A percentile compares a stretch with the other conserved stretches of the same genome.
Conservation (phyloP, 2,329 filamentous ascomycete species). For the Pseudogymnoascus sp. region DNA sequence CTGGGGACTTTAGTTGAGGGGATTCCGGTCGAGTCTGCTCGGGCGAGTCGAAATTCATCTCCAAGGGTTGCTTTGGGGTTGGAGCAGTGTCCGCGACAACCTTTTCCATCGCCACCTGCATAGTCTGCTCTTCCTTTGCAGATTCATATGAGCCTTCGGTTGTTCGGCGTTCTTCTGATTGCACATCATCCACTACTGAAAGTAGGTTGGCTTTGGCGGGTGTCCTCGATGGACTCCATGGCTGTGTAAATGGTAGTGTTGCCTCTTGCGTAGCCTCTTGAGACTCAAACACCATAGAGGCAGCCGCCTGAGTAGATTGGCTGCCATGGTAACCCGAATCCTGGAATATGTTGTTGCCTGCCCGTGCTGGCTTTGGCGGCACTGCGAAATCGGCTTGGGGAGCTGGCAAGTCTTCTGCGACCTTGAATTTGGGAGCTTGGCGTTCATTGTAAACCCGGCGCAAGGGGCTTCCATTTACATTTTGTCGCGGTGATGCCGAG, state of each 20-base stretch:
- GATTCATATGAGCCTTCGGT: conserved; percentile 31
- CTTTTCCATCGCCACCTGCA: conserved; percentile 14
- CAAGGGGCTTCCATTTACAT: conserved; percentile 33
- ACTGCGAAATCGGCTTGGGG: conserved; percentile 13
- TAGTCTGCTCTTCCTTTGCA: conserved; percentile 37
- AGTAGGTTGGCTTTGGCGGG: background rate
- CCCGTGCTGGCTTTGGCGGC: conserved; percentile 14
- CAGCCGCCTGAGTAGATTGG: conserved; percentile 29
- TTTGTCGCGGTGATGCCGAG: conserved; percentile 45
- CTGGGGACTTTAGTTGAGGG: background rate
- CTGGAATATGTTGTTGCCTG: conserved; percentile 25
- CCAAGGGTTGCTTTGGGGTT: background rate
- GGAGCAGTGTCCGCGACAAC: conserved; percentile 10
- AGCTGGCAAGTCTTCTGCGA: conserved; percentile 42
- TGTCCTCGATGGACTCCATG: conserved; percentile 29
- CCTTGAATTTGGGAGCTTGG: conserved; percentile 43
- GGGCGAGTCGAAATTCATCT: conserved; percentile 3
- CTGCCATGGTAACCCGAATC: conserved; percentile 70
- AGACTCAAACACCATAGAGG: conserved; percentile 2
- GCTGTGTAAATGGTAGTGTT: conserved; percentile 17
- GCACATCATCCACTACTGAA: background rate
- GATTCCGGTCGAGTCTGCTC: background rate
- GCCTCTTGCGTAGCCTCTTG: background rate
- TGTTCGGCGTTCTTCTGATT: conserved; percentile 20
- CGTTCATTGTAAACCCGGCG: conserved; percentile 29